Percentiles rank a stretch among this genome's conserved stretches.
These are phyloP conservation scores for Pezicula carpinea DNA, from an alignment of 2,329 filamentous ascomycete species.

Conservation along the genomic window DNA sequence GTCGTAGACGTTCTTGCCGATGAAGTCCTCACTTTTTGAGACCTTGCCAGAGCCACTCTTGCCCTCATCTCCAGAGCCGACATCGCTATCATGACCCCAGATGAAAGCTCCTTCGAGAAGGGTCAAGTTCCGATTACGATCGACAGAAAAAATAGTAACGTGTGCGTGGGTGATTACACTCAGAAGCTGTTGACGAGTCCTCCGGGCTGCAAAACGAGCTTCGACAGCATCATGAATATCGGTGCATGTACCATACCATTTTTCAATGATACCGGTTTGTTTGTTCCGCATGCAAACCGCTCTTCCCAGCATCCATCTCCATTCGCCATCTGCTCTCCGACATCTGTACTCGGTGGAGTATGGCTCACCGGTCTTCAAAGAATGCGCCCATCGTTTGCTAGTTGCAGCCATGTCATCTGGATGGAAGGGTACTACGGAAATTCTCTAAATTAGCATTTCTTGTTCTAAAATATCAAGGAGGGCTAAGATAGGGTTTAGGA, in stretches of 20 bases:
- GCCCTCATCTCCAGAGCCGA: constrained; percentile 31
- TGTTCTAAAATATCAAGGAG: no score
- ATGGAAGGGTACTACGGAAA: constrained; percentile 65
- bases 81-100: constrained; percentile 36
- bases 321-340: constrained; percentile 60
- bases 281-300: constrained; percentile 64
- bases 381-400: constrained; percentile 53
- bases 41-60: constrained; percentile 9
- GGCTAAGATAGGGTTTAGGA: no score
- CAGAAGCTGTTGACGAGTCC: constrained; percentile 63
- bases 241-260: constrained; percentile 78
- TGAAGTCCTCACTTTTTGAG: constrained; percentile 26
- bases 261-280: constrained; percentile 63
- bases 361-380: constrained; percentile 60
- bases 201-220: constrained; percentile 59
- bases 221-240: constrained; percentile 74
- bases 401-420: constrained; percentile 62
- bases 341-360: constrained; percentile 71
- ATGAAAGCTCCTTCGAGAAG: constrained; percentile 66
- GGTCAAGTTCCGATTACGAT: constrained; percentile 55
- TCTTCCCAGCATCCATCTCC: constrained; percentile 74
- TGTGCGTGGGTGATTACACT: constrained; percentile 71
- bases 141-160: constrained; percentile 71
- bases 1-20: constrained; percentile 60
- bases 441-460: no score